These are phyloP conservation scores for Sporothrix dimorphospora DNA, from an alignment of 2,329 filamentous ascomycete species.

Conservation along the genomic window DNA sequence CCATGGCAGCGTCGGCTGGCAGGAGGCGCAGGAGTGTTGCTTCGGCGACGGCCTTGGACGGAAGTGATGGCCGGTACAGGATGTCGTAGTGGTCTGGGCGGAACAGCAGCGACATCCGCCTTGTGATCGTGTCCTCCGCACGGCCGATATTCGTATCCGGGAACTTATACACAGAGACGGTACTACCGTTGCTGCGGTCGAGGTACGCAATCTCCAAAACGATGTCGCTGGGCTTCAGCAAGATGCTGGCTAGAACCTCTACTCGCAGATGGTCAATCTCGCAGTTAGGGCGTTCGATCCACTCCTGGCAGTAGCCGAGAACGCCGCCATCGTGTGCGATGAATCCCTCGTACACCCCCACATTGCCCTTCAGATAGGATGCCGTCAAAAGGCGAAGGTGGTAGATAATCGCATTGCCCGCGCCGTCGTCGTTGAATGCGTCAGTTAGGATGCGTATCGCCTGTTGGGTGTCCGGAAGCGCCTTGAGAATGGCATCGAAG, in stretches of 20 bases:
- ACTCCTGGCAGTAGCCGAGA: conserved; percentile 68
- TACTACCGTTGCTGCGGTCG: conserved; percentile 77
- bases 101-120: conserved; percentile 63
- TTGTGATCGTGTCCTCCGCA: conserved; percentile 49
- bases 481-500: conserved; percentile 63
- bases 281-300: conserved; percentile 72
- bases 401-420: conserved; percentile 79
- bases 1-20: background rate
- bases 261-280: conserved; percentile 94
- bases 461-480: conserved; percentile 62
- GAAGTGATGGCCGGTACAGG: conserved; percentile 61
- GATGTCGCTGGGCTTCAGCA: conserved; percentile 78
- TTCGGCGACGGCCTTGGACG: conserved; percentile 3
- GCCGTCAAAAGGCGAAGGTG: conserved; percentile 81
- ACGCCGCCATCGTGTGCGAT: conserved; percentile 63
- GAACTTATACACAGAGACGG: conserved; percentile 73
- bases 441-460: conserved; percentile 59
- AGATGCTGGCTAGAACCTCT: conserved; percentile 72
- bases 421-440: conserved; percentile 72
- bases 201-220: conserved; percentile 88
- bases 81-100: conserved; percentile 91
- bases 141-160: conserved; percentile 57
- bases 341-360: conserved; percentile 71
- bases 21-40: conserved; percentile 20
- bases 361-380: conserved; percentile 79